Evolutionary conservation across 306 rosid genomes (phyloP), one percentile per base, ranked within the genome.

Genomic region (Glycine tomentella): DNA sequence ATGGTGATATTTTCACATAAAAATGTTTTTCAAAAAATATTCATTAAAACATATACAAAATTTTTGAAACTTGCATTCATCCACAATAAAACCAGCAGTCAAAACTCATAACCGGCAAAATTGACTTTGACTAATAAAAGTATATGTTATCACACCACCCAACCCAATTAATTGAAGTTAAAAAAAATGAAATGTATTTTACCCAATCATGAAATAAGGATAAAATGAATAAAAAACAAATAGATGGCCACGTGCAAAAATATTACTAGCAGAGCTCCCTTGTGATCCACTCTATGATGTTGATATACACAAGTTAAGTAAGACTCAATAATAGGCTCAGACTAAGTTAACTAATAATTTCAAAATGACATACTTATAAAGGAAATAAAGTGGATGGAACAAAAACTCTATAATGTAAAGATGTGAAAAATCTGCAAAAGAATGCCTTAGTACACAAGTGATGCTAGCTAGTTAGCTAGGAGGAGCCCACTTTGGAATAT

Each of bases 401-500:
- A 80, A 51, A 79, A 68, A 53, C 15, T 15, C 63, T 0, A 75
- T 42, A 20, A 58, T 53, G 70, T 8, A 57, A 72, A 80, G 58
- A 58, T 36, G 73, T 55, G 65, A 48, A 71, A 75, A 45, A 63
- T 62, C 85, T 62, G 9, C 33, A 81, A 45, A 44, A 46, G 77
- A 79, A 81, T 81, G 80, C 62, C 88, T 77, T 85, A 50, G 40
- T 61, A 81, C 63, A 85, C 85, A 85, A 81, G 87, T 59, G 84
- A 80, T 84, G 78, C 84, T 38, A 84, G 72, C 84, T 38, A 84
- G 72, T 84, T 55, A 84, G 72, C 81, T 55, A 70, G 66, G 78
- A 67, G 81, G 80, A 73, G 57, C 83, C 88, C 83, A 77, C 83
- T 4, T 55, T 36, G 11, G 69, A 15, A 79, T 80, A 69, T 7